Evolutionary conservation across 2,329 filamentous ascomycete species (phyloP).

Genomic region (Tolypocladium endophyticum): DNA sequence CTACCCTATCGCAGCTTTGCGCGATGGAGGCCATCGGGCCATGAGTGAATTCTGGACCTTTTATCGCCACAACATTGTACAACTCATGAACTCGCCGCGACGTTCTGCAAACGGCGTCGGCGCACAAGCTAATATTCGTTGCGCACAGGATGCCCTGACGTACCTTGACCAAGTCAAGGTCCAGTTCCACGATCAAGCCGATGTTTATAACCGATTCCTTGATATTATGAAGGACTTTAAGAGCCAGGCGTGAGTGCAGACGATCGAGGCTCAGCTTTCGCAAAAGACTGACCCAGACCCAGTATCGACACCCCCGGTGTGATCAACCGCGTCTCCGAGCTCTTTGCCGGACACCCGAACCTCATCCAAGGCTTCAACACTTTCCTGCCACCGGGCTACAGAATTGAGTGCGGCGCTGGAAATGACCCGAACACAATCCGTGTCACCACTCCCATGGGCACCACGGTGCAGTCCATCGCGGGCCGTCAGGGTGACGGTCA

Average conservation of each 20-base stretch:
- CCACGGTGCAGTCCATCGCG: constrained; percentile 80
- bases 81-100: constrained; percentile 3
- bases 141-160: constrained; percentile 60
- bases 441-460: constrained; percentile 96
- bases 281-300: background rate
- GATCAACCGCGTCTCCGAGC: constrained; percentile 88
- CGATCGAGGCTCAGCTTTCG: background rate
- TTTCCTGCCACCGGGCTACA: constrained; percentile 87
- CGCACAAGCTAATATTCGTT: constrained; percentile 3
- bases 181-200: constrained; percentile 90
- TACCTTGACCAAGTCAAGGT: constrained; percentile 98
- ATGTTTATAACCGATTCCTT: constrained; percentile 93
- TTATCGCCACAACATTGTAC: constrained; percentile 14
- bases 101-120: background rate
- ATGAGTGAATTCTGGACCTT: constrained; percentile 8
- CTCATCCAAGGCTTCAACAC: constrained; percentile 98
- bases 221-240: constrained; percentile 99
- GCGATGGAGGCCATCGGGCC: background rate
- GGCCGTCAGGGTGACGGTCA: constrained; percentile 38
- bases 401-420: constrained; percentile 89
- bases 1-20: background rate
- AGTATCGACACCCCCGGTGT: constrained; percentile 95
- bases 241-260: constrained; percentile 68
- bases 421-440: constrained; percentile 94
- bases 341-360: constrained; percentile 92